Percentiles rank a stretch among this genome's conserved stretches.
Conservation (phyloP, 148 eudicot genomes). For the Fagopyrum tataricum region DNA sequence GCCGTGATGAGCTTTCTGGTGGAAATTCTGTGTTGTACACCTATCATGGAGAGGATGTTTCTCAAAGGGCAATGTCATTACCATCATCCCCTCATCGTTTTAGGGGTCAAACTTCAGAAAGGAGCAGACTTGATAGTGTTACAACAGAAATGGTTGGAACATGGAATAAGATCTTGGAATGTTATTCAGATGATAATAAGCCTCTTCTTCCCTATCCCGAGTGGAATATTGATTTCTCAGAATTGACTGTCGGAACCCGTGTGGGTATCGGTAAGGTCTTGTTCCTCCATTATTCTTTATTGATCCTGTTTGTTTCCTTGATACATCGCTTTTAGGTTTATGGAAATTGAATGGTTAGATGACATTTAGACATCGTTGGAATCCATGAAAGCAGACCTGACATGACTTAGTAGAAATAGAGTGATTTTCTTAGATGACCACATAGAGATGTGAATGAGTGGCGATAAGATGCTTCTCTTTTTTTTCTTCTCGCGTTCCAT, state of each 20-base stretch:
- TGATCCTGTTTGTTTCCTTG: background rate
- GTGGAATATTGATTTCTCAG: slow-evolving; percentile 94
- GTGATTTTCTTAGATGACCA: background rate
- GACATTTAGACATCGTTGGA: background rate
- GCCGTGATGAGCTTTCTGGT: slow-evolving; percentile 47
- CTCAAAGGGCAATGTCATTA: slow-evolving; percentile 85
- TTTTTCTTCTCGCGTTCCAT: background rate
- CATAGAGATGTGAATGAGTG: background rate
- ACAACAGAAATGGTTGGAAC: slow-evolving; percentile 52
- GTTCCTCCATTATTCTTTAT: background rate
- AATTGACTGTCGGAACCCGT: slow-evolving; percentile 90
- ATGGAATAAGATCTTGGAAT: slow-evolving; percentile 75
- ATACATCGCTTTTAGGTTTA: background rate
- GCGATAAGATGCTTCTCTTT: background rate
- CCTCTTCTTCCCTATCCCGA: slow-evolving; percentile 81
- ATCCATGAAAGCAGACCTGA: background rate
- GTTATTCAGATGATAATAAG: slow-evolving; percentile 57
- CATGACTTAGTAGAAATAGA: background rate
- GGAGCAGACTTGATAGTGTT: slow-evolving; percentile 28
- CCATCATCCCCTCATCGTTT: slow-evolving; percentile 93
- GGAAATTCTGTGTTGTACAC: slow-evolving; percentile 41
- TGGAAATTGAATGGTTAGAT: background rate
- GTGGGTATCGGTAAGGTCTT: slow-evolving; percentile 83
- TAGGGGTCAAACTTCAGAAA: slow-evolving; percentile 42
- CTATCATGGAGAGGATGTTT: slow-evolving; percentile 46